These are phyloP conservation scores for Nectriaceae sp. DNA, from an alignment of 2,329 filamentous ascomycete species.

Conservation along the genomic window DNA sequence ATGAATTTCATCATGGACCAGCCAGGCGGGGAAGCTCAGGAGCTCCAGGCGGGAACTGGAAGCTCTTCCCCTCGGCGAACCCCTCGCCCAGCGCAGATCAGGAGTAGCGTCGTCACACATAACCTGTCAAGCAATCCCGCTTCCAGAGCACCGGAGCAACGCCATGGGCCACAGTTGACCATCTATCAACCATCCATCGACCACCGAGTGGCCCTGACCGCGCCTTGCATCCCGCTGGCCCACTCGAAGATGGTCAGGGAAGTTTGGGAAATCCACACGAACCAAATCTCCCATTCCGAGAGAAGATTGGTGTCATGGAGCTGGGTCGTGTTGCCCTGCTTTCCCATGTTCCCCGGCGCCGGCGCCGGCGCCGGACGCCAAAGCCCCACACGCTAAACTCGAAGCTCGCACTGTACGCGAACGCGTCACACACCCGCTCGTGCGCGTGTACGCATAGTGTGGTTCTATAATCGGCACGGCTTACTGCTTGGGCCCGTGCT, in stretches of 20 bases:
- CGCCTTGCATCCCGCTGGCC: slow-evolving; percentile 26
- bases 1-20: slow-evolving; percentile 13
- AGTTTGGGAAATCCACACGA: slow-evolving; percentile 16
- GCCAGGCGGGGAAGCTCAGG: slow-evolving; percentile 18
- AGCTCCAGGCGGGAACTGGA: slow-evolving; percentile 14
- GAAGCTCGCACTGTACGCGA: slow-evolving; percentile 28
- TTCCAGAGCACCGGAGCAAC: slow-evolving; percentile 33
- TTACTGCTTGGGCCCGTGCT: slow-evolving; percentile 15
- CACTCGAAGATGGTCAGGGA: neutral
- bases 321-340: slow-evolving; percentile 18
- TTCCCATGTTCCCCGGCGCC: slow-evolving; percentile 10
- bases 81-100: slow-evolving; percentile 24
- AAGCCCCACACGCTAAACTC: neutral
- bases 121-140: slow-evolving; percentile 33
- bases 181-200: neutral
- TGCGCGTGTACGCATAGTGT: slow-evolving; percentile 13
- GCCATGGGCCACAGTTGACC: slow-evolving; percentile 13
- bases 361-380: neutral
- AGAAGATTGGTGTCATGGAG: slow-evolving; percentile 15
- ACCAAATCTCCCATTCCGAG: slow-evolving; percentile 25
- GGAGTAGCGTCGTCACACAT: slow-evolving; percentile 27
- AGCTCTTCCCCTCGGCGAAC: slow-evolving; percentile 7
- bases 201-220: neutral
- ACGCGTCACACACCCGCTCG: slow-evolving; percentile 14
- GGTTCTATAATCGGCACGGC: slow-evolving; percentile 22